Evolutionary conservation across 2,329 filamentous ascomycete species (phyloP).

Genomic region (Cryphonectria japonica): DNA sequence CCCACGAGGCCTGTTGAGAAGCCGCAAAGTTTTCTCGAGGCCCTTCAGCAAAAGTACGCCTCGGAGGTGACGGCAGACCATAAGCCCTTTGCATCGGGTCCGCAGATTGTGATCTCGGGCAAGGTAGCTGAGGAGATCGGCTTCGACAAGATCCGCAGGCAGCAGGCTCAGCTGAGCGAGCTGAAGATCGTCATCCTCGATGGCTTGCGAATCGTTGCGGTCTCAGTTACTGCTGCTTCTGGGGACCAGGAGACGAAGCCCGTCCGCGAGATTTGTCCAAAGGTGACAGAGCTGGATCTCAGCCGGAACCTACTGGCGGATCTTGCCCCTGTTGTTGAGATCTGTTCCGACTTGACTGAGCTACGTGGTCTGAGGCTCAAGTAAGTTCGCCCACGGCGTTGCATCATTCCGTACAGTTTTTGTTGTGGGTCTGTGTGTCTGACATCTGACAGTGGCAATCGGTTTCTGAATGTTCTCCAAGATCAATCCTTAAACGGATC

Average conservation of each 20-base stretch:
- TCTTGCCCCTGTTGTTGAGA: slow-evolving; percentile 67
- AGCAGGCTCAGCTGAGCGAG: slow-evolving; percentile 78
- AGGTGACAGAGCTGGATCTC: slow-evolving; percentile 79
- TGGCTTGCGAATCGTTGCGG: slow-evolving; percentile 63
- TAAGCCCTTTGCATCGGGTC: slow-evolving; percentile 39
- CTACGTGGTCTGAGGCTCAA: slow-evolving; percentile 71
- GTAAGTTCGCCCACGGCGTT: slow-evolving; percentile 50
- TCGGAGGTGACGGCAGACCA: slow-evolving; percentile 50
- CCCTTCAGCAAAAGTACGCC: slow-evolving; percentile 83
- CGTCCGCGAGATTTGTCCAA: slow-evolving; percentile 60
- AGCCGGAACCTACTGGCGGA: slow-evolving; percentile 79
- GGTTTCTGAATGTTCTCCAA: slow-evolving; percentile 57
- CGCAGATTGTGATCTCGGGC: slow-evolving; percentile 69
- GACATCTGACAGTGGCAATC: slow-evolving; percentile 66
- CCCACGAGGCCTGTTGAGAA: slow-evolving; percentile 72
- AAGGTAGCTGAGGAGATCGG: slow-evolving; percentile 94
- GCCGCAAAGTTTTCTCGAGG: slow-evolving; percentile 75
- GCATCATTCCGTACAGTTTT: neutral
- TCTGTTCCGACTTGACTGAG: slow-evolving; percentile 71
- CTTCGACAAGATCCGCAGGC: slow-evolving; percentile 86
- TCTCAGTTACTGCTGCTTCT: slow-evolving; percentile 37
- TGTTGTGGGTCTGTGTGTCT: slow-evolving; percentile 18
- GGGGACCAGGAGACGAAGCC: slow-evolving; percentile 39
- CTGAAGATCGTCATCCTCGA: slow-evolving; percentile 84
- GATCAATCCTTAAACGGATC: slow-evolving; percentile 42